A percentile compares a stretch with the other conserved stretches of the same genome.
phyloP scores from a whole-genome alignment of 2,329 filamentous ascomycete species.

The Talaromyces verruculosus region DNA sequence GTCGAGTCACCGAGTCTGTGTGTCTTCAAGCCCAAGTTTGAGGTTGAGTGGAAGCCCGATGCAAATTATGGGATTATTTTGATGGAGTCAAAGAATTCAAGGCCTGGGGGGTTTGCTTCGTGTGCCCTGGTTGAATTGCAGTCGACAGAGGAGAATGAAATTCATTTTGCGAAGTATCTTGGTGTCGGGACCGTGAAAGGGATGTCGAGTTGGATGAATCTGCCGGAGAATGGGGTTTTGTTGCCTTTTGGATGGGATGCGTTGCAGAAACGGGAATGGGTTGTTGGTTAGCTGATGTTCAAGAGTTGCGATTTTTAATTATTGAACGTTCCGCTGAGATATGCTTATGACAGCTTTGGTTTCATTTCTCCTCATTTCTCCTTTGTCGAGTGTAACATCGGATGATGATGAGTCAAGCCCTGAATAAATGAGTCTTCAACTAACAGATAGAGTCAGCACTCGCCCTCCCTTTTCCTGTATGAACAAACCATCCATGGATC shows the following conservation, averaged over 20 bases:
- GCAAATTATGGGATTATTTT: neutral
- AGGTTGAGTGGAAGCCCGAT: neutral
- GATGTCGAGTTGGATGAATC: neutral
- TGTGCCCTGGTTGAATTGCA: constrained; percentile 5
- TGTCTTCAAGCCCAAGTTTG: neutral
- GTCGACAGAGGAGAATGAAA: neutral
- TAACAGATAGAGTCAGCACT: no score
- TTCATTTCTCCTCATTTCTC: neutral
- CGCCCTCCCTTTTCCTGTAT: no score
- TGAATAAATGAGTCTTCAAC: no score
- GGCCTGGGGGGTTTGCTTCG: neutral
- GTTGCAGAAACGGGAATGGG: constrained; percentile 7
- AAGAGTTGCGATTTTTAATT: neutral
- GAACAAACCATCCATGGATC: no score
- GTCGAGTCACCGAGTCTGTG: neutral
- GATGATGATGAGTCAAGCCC: neutral
- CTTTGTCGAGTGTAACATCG: neutral
- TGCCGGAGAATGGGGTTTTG: neutral
- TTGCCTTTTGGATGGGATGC: constrained; percentile 11
- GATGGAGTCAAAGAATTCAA: neutral
- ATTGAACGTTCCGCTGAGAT: neutral
- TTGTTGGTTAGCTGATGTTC: constrained; percentile 8
- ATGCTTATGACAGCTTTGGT: neutral
- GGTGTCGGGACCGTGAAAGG: neutral
- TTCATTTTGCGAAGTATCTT: constrained; percentile 6